A percentile compares a stretch with the other conserved stretches of the same genome.
Conservation (phyloP, 371 early-diverging fungal species). For the Mucor sp. region DNA sequence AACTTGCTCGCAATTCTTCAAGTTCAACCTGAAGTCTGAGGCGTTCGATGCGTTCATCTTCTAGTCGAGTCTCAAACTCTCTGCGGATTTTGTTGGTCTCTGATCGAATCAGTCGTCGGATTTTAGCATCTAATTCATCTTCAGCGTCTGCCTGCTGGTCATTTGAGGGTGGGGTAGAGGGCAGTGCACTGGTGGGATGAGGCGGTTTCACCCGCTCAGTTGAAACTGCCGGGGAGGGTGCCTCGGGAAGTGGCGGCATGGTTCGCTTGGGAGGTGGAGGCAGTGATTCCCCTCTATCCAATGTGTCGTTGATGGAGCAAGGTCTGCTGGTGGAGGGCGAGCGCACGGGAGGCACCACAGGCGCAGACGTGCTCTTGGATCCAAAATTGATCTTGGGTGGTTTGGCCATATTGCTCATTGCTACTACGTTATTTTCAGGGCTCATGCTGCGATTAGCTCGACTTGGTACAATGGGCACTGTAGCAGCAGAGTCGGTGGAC, state of each 20-base stretch:
- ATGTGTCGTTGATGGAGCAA: not conserved
- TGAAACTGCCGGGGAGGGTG: not conserved
- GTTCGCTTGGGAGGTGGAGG: conserved; percentile 39
- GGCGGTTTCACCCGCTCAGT: not conserved
- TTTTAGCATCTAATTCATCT: conserved; percentile 39
- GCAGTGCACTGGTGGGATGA: conserved; percentile 2
- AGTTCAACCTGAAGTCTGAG: conserved; percentile 43
- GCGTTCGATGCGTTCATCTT: conserved; percentile 48
- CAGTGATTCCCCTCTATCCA: conserved; percentile 7
- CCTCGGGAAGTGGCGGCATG: conserved; percentile 40
- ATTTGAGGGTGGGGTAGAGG: conserved; percentile 8
- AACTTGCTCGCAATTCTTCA: conserved; percentile 29
- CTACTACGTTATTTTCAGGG: not conserved
- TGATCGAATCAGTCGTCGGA: conserved; percentile 36
- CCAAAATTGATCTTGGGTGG: conserved; percentile 32
- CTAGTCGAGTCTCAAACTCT: conserved; percentile 43
- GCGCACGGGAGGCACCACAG: not conserved
- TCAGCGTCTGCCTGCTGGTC: conserved; percentile 3
- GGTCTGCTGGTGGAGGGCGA: conserved; percentile 5
- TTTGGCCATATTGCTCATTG: conserved; percentile 32
- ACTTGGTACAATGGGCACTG: conserved; percentile 1
- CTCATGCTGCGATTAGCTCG: not conserved
- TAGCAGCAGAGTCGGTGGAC: not conserved
- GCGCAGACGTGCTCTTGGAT: not conserved
- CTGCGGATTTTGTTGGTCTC: conserved; percentile 48